Base-by-base conservation (phyloP, 208 protist species). In the Blechomonas ayalai region DNA sequence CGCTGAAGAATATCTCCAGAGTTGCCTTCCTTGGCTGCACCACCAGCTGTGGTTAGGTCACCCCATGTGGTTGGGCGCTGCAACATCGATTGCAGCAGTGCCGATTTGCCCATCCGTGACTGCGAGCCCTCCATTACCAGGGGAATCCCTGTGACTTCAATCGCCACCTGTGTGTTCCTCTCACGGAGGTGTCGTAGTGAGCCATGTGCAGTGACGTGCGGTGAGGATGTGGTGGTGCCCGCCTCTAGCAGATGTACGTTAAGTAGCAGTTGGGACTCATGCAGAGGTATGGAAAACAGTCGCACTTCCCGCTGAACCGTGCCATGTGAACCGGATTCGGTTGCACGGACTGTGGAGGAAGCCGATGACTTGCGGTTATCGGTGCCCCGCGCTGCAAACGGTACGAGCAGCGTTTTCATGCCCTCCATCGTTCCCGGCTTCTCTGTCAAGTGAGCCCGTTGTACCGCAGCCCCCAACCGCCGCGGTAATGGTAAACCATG, bases 211-310 rank as follows among this genome's bases (percentile, higher is more conserved):
- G 29, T 47, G 31, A n/a, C n/a, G 31, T 34, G 10, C n/a, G 31
- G n/a, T 34, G 31, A 34, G 12, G 31, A n/a, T 34, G 31, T n/a
- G n/a, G 40, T 10, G 7, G 62, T 64, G 23, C 71, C 76, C 13
- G 53, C 59, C 54, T 90, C 82, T 32, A 90, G 50, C 34, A 90
- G 58, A 38, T 86, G 68, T 7, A 77, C 34, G 38, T 74, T 40
- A 4, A 90, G 29, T 23, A 51, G 50, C 28, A 90, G 59, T 16
- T 84, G 67, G 0, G 77, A 61, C 51, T 85, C 82, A 16, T 57
- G 38, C 20, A 90, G 49, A 25, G 82, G 82, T 39, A 90, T 84
- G n/a, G 76, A 52, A 19, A 90, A 79, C 19, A 90, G 55, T 20
- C 77, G 69, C 23, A 69, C 63, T 40, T 86, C 77, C 41, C 61